phyloP scores from a whole-genome alignment of 495 filamentous ascomycete species.

The Bryoglossum gracile region DNA sequence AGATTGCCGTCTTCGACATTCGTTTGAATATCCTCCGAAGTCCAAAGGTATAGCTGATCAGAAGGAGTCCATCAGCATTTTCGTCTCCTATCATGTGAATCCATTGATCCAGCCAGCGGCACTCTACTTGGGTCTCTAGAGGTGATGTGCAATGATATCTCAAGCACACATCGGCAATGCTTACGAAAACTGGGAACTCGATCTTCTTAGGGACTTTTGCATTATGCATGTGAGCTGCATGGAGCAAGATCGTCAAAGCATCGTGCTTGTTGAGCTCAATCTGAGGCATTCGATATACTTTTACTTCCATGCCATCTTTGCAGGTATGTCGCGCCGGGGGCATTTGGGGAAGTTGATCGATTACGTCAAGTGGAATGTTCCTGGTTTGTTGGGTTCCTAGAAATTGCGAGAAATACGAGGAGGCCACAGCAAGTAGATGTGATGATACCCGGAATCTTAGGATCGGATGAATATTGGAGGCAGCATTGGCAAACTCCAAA shows the following conservation, averaged over 20 bases:
- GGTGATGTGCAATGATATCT: slow-evolving; percentile 34
- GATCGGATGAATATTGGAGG: slow-evolving; percentile 22
- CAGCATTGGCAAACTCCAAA: slow-evolving; percentile 32
- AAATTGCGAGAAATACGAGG: slow-evolving; percentile 32
- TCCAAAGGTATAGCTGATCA: slow-evolving; percentile 37
- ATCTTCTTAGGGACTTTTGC: slow-evolving; percentile 31
- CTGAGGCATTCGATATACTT: slow-evolving; percentile 35
- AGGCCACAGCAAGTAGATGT: slow-evolving; percentile 30
- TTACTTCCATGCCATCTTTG: slow-evolving; percentile 27
- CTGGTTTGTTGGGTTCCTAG: slow-evolving; percentile 19
- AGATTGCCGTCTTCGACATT: slow-evolving; percentile 32
- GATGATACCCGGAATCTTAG: slow-evolving; percentile 35
- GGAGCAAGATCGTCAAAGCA: slow-evolving; percentile 32
- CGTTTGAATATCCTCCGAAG: slow-evolving; percentile 29
- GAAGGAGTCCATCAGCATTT: slow-evolving; percentile 29
- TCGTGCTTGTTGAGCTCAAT: slow-evolving; percentile 28
- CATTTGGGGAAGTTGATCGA: slow-evolving; percentile 27
- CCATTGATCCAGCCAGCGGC: slow-evolving; percentile 37
- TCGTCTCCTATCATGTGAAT: slow-evolving; percentile 21
- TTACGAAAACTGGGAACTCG: slow-evolving; percentile 33
- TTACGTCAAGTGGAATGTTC: slow-evolving; percentile 16
- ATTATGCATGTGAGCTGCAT: slow-evolving; percentile 37
- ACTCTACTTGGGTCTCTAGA: slow-evolving; percentile 33
- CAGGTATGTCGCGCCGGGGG: slow-evolving; percentile 25
- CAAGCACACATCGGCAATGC: slow-evolving; percentile 31